These are phyloP conservation scores for Tephrocybe sp. DNA, from an alignment of 768 basidiomycete species.

Conservation along the genomic window DNA sequence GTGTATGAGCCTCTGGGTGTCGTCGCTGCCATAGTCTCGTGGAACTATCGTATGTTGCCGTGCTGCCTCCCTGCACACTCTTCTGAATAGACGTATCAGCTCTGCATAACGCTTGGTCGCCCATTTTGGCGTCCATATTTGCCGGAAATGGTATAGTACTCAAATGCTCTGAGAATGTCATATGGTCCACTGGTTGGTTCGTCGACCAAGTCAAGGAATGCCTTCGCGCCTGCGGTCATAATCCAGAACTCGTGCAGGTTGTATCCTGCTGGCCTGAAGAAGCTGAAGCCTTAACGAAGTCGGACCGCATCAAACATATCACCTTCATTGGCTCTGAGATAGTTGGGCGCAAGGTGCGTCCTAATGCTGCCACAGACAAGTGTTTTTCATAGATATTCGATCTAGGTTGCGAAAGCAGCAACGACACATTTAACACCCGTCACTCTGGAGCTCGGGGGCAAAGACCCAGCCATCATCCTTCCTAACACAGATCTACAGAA, in stretches of 20 bases:
- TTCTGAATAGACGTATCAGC: conserved; percentile 42
- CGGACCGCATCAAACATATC: conserved; percentile 85
- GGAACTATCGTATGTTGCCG: conserved; percentile 82
- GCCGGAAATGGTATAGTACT: conserved; percentile 88
- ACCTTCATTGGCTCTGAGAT: conserved; percentile 89
- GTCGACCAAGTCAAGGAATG: conserved; percentile 76
- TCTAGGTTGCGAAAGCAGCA: conserved; percentile 80
- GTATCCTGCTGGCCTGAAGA: conserved; percentile 89
- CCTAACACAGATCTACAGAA: conserved; percentile 80
- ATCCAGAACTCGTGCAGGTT: conserved; percentile 86
- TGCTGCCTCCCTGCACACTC: not conserved
- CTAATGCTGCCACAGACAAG: not conserved
- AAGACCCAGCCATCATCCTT: conserved; percentile 91
- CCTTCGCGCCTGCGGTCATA: conserved; percentile 78
- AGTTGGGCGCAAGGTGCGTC: conserved; percentile 69
- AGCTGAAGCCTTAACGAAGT: conserved; percentile 78
- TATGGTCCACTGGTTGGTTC: conserved; percentile 89
- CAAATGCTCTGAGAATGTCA: conserved; percentile 90
- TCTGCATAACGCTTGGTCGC: conserved; percentile 92
- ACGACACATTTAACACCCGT: conserved; percentile 88
- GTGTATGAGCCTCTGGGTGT: conserved; percentile 92
- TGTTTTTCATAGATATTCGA: not conserved
- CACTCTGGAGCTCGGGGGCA: conserved; percentile 91
- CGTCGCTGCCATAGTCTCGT: conserved; percentile 90
- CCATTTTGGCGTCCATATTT: conserved; percentile 88